Percentiles rank a stretch among this genome's conserved stretches.
phyloP scores from a whole-genome alignment of 768 basidiomycete species.

The Punctularia strigosozonata region DNA sequence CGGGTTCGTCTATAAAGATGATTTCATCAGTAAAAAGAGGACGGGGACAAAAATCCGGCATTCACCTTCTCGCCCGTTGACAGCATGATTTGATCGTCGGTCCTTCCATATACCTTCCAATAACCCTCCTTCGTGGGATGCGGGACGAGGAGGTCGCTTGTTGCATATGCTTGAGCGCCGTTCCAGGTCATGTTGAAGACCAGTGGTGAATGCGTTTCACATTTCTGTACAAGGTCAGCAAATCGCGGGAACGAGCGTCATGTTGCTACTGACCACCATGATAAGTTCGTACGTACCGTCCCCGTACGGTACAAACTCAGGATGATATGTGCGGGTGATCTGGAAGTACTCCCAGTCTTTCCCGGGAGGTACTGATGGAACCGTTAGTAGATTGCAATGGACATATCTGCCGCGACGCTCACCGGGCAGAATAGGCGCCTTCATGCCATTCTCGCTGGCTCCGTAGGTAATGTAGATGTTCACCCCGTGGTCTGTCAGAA shows the following conservation, averaged over 20 bases:
- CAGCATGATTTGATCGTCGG: constrained; percentile 30
- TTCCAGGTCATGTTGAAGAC: neutral
- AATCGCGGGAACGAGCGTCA: neutral
- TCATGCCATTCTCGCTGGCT: too few relatives aligned
- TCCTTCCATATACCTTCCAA: constrained; percentile 25
- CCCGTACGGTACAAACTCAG: neutral
- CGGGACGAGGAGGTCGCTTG: constrained; percentile 24
- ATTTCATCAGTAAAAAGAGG: neutral
- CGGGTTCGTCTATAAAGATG: constrained; percentile 21
- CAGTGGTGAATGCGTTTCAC: neutral
- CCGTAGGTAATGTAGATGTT: constrained; percentile 7
- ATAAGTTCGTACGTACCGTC: constrained; percentile 2
- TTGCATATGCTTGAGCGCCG: constrained; percentile 19
- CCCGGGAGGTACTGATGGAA: constrained; percentile 6
- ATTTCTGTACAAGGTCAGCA: neutral
- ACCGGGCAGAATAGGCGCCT: too few relatives aligned
- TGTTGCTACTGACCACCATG: constrained; percentile 2
- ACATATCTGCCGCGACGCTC: too few relatives aligned
- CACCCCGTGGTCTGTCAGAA: constrained; percentile 12
- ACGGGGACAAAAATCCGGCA: neutral
- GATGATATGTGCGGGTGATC: neutral
- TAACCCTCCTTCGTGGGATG: constrained; percentile 26
- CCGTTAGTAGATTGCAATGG: neutral
- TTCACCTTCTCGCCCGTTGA: constrained; percentile 23
- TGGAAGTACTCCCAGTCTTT: constrained; percentile 3